These are phyloP conservation scores for Zoysia japonica DNA, from an alignment of 176 grass and related monocot genomes.

Conservation along the genomic window DNA sequence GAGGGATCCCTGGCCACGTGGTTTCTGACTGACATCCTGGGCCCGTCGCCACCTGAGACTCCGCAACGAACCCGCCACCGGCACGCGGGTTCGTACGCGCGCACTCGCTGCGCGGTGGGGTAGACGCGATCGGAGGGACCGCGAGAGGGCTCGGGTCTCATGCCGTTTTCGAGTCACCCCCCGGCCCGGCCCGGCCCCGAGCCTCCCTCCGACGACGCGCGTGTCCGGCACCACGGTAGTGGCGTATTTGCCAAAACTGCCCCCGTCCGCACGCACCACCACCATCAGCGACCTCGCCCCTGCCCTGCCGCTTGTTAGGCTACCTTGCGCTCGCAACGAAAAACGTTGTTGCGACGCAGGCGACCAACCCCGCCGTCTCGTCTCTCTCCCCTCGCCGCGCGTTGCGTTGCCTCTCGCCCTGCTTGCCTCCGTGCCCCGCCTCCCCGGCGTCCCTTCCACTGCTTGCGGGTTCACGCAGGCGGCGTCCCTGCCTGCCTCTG, in stretches of 20 bases:
- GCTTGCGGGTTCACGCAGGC: background rate
- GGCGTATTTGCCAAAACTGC: conserved; percentile 39
- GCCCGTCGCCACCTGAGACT: conserved; percentile 1
- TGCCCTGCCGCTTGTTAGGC: background rate
- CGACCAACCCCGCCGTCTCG: conserved; percentile 9
- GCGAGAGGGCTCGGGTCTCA: background rate
- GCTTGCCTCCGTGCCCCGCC: conserved; percentile 3
- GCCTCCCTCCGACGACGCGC: conserved; percentile 23
- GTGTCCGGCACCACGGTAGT: background rate
- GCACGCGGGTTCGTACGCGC: too few species aligned
- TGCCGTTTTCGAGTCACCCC: conserved; percentile 34
- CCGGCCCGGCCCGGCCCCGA: background rate
- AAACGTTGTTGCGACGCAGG: conserved; percentile 40
- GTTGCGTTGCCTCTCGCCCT: background rate
- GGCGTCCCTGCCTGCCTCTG: background rate
- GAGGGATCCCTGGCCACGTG: background rate
- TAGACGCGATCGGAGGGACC: background rate
- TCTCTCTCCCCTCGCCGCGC: conserved; percentile 5
- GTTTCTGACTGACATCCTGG: background rate
- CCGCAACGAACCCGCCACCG: background rate
- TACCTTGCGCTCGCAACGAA: conserved; percentile 27
- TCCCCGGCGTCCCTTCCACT: conserved; percentile 8
- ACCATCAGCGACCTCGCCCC: background rate
- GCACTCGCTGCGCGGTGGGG: conserved; percentile 13
- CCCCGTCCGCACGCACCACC: conserved; percentile 6